phyloP scores from a whole-genome alignment of 1,284 basidiomycete species.

The Neolentinus lepideus region DNA sequence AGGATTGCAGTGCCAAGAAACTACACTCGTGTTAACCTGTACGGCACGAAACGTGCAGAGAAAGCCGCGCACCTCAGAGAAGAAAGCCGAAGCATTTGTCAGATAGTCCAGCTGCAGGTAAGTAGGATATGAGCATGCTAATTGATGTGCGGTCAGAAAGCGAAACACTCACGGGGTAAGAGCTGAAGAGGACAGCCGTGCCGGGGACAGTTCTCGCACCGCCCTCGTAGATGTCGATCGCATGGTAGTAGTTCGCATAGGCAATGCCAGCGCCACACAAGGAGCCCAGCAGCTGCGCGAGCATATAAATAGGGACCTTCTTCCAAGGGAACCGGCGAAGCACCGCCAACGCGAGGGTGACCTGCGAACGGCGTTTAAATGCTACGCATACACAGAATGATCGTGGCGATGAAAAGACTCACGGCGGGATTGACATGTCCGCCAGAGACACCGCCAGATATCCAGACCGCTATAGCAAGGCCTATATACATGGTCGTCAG shows the following conservation, averaged over 20 bases:
- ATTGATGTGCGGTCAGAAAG: background rate
- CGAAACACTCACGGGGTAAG: conserved; percentile 25
- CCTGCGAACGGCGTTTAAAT: background rate
- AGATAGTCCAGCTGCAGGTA: conserved; percentile 44
- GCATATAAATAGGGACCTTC: conserved; percentile 34
- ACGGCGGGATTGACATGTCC: conserved; percentile 26
- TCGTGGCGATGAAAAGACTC: conserved; percentile 3
- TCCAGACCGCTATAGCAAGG: conserved; percentile 16
- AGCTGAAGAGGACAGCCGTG: conserved; percentile 37
- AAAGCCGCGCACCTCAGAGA: conserved; percentile 36
- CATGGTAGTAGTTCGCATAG: conserved; percentile 46
- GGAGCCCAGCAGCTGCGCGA: conserved; percentile 46
- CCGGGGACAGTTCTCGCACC: conserved; percentile 34
- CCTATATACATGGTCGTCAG: conserved; percentile 7
- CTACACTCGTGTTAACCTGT: conserved; percentile 6
- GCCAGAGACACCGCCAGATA: conserved; percentile 19
- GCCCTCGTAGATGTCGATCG: conserved; percentile 46
- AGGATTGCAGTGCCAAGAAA: conserved; percentile 30
- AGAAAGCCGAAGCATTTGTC: conserved; percentile 52
- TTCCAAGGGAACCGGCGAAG: conserved; percentile 30
- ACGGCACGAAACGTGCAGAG: conserved; percentile 12
- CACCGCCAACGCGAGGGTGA: conserved; percentile 20
- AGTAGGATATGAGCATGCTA: background rate
- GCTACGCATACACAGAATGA: background rate
- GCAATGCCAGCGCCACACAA: conserved; percentile 40